Evolutionary conservation across 1,139 yeast genomes (phyloP).

Genomic region (Saccharomyces hybrid): DNA sequence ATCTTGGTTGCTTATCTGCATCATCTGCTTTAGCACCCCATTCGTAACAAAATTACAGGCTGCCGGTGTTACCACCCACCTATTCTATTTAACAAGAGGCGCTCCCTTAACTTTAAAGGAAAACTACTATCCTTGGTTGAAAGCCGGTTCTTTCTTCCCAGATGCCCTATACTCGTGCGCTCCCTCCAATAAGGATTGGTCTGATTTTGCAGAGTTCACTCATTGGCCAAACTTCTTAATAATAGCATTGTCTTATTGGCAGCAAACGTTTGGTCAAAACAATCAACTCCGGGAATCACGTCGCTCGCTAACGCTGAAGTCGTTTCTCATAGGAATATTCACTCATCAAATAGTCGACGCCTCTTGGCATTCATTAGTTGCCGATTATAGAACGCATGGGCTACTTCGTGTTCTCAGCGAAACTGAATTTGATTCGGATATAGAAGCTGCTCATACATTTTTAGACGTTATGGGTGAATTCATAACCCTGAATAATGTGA

Average conservation of each 20-base stretch:
- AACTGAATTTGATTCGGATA: conserved; percentile 44
- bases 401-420: conserved; percentile 39
- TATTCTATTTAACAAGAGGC: conserved; percentile 36
- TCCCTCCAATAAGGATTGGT: conserved; percentile 24
- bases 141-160: conserved; percentile 55
- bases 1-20: background rate
- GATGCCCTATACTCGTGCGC: conserved; percentile 53
- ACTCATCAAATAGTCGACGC: conserved; percentile 54
- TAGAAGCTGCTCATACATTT: conserved; percentile 40
- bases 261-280: conserved; percentile 25
- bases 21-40: background rate
- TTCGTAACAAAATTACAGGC: conserved; percentile 2
- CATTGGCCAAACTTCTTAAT: conserved; percentile 59
- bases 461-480: conserved; percentile 58
- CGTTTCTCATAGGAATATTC: conserved; percentile 47
- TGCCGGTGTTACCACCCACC: conserved; percentile 34
- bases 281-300: conserved; percentile 16
- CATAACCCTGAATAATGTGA: conserved; percentile 35
- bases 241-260: conserved; percentile 38
- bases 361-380: conserved; percentile 54
- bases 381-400: conserved; percentile 38
- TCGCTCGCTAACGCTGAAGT: conserved; percentile 33
- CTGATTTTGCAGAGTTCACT: conserved; percentile 47
- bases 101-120: conserved; percentile 12
- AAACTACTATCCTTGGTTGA: conserved; percentile 20